Evolutionary conservation across 441 rosid genomes (phyloP).

Genomic region (Macaranga tanarius): DNA sequence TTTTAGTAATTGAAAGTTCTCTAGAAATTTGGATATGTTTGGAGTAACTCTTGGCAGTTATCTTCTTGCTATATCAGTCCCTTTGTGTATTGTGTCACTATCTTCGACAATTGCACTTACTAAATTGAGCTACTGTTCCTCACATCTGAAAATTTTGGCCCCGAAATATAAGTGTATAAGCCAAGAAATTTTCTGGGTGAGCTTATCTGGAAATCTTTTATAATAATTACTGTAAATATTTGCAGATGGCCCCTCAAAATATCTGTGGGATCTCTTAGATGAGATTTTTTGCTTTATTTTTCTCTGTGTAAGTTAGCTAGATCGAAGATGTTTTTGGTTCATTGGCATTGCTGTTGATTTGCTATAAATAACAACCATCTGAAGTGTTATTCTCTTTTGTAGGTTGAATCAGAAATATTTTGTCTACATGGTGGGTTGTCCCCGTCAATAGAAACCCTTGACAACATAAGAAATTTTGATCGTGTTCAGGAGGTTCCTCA

Average conservation of each 20-base stretch:
- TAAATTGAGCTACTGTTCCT: background rate
- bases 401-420: conserved; percentile 97
- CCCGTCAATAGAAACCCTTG: conserved; percentile 93
- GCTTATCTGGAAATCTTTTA: background rate
- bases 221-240: background rate
- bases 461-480: conserved; percentile 86
- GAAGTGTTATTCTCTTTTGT: conserved; percentile 20
- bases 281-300: conserved; percentile 3
- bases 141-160: background rate
- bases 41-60: conserved; percentile 6
- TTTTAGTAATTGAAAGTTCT: conserved; percentile 5
- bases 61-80: background rate
- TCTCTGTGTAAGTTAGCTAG: background rate
- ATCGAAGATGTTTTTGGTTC: background rate
- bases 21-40: conserved; percentile 14
- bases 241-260: background rate
- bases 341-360: background rate
- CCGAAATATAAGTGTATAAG: background rate
- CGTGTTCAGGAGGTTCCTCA: conserved; percentile 98
- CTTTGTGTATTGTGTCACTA: background rate
- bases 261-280: background rate
- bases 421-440: conserved; percentile 95
- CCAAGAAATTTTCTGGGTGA: background rate
- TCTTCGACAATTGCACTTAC: background rate
- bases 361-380: background rate